phyloP scores from a whole-genome alignment of 495 filamentous ascomycete species.

The Saxophila tyrrhenica region DNA sequence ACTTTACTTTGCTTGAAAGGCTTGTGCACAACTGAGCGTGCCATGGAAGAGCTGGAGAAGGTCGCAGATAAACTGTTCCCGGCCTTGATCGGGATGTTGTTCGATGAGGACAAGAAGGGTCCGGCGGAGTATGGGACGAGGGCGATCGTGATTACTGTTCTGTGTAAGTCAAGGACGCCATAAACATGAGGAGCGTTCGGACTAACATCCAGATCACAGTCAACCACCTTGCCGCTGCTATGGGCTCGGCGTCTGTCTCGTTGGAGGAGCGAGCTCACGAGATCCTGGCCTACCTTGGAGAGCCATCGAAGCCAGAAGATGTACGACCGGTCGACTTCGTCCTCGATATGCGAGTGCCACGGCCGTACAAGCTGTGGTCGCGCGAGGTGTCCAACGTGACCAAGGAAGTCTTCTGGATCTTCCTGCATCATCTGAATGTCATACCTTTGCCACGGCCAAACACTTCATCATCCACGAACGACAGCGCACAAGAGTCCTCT shows the following conservation, averaged over 20 bases:
- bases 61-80: constrained; percentile 79
- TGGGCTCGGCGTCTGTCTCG: constrained; percentile 23
- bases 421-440: constrained; percentile 85
- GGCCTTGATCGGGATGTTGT: constrained; percentile 74
- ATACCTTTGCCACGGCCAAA: constrained; percentile 44
- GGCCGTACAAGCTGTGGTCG: constrained; percentile 88
- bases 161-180: constrained; percentile 36
- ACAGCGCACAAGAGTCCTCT: constrained; percentile 15
- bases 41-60: constrained; percentile 64
- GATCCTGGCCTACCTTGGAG: constrained; percentile 67
- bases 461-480: not conserved
- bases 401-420: constrained; percentile 99
- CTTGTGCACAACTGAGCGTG: constrained; percentile 79
- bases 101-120: constrained; percentile 95
- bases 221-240: constrained; percentile 60
- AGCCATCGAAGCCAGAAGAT: constrained; percentile 65
- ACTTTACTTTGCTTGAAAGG: constrained; percentile 88
- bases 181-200: not conserved
- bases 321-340: constrained; percentile 75
- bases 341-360: constrained; percentile 69
- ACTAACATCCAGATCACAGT: constrained; percentile 27
- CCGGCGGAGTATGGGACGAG: constrained; percentile 92
- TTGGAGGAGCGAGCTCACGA: constrained; percentile 50
- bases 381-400: constrained; percentile 85
- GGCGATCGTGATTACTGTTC: constrained; percentile 68